Evolutionary conservation across 306 rosid genomes (phyloP), one percentile per base, ranked within the genome.

Genomic region (Castanea crenata): DNA sequence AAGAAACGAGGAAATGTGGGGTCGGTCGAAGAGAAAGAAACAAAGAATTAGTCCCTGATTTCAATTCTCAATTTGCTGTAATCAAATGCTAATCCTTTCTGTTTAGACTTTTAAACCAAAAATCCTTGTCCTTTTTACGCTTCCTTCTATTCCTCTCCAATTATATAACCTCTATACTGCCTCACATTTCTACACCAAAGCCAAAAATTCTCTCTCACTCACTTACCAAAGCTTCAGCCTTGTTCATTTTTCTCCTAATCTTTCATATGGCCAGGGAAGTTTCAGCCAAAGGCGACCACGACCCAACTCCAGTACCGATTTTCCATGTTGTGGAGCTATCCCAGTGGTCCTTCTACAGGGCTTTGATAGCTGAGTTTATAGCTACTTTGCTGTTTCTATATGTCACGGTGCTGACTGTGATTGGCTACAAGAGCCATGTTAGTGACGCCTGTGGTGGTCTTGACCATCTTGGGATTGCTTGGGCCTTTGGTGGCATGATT

Each of bases 401-500:
- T 78, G 73, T 92, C 18, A 92, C 97, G 41, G 91, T 91, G 11
- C 86, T 90, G 20, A 95, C 99, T 0, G 99, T 95, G 1, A 95
- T 91, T 32, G 98, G 98, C 9, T 86, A 95, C 90, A 92, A 78
- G 55, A 57, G 59, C 79, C 93, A 94, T 83, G 54, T 34, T 64
- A 90, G 44, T 12, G 89, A 85, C 74, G 27, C 51, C 5, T 91
- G 99, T 69, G 92, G 86, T 5, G 97, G 97, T 1, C 98, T 95
- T 59, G 98, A 97, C 16, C 69, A 84, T 74, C 94, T 95, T 3
- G 99, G 99, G 0, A 91, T 95, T 77, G 94, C 99, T 6, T 95
- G 98, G 98, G 95, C 99, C 32, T 95, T 95, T 35, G 99, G 99
- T 5, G 99, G 99, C 90, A 95, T 95, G 99, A 95, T 95, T 85